These are phyloP conservation scores for Thalassiosira livingstoniorum DNA, from an alignment of 352 stramenopile species.

Conservation along the genomic window DNA sequence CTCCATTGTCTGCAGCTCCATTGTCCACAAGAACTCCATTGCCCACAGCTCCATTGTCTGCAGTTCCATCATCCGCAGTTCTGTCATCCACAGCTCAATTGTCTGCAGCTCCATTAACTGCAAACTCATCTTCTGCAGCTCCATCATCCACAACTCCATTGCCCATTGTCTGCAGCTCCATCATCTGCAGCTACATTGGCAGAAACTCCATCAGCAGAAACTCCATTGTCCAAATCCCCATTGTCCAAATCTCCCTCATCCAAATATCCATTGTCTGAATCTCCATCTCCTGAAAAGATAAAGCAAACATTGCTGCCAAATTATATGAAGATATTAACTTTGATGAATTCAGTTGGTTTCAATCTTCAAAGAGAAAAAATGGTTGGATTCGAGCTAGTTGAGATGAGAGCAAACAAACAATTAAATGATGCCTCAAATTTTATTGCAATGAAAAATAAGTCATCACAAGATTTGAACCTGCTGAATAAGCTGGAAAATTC, in stretches of 20 bases:
- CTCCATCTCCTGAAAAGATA: neutral
- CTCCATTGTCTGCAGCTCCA: neutral
- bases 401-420: too few species aligned
- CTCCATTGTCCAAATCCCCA: neutral
- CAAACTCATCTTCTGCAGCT: neutral
- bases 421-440: too few species aligned
- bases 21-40: neutral
- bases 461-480: too few species aligned
- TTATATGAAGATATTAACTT: too few species aligned
- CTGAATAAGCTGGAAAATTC: too few species aligned
- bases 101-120: neutral
- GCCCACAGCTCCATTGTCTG: neutral
- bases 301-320: too few species aligned
- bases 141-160: neutral
- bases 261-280: neutral
- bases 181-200: neutral
- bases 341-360: too few species aligned
- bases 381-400: too few species aligned
- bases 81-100: neutral
- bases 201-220: neutral
- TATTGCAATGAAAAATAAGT: too few species aligned
- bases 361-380: too few species aligned
- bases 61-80: neutral
- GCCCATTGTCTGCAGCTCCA: neutral
- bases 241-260: neutral